Percentiles rank a stretch among this genome's conserved stretches.
phyloP scores from a whole-genome alignment of 495 filamentous ascomycete species.

The Viridothelium virens region DNA sequence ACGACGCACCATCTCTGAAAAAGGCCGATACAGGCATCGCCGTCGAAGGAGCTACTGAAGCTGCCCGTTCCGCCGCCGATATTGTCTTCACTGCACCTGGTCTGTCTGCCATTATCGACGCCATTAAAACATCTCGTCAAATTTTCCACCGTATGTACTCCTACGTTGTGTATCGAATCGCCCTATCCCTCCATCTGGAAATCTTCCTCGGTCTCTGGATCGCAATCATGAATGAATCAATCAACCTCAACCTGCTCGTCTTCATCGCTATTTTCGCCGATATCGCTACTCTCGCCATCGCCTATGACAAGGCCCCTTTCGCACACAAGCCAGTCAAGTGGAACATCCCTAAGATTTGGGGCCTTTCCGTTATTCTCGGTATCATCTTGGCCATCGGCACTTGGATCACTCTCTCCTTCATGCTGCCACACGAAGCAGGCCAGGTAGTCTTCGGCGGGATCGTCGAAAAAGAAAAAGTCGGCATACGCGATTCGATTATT shows the following conservation, averaged over 20 bases:
- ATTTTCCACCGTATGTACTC: slow-evolving; percentile 98
- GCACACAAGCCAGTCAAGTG: slow-evolving; percentile 83
- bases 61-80: slow-evolving; percentile 79
- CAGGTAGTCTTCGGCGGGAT: slow-evolving; percentile 58
- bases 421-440: slow-evolving; percentile 30
- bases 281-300: slow-evolving; percentile 85
- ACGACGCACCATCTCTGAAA: slow-evolving; percentile 75
- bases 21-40: slow-evolving; percentile 79
- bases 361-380: slow-evolving; percentile 77
- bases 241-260: slow-evolving; percentile 80
- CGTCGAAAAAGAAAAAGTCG: slow-evolving; percentile 79
- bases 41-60: slow-evolving; percentile 71
- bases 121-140: slow-evolving; percentile 86
- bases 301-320: slow-evolving; percentile 88
- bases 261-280: slow-evolving; percentile 94
- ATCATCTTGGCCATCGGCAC: slow-evolving; percentile 71
- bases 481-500: slow-evolving; percentile 70
- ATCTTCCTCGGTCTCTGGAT: slow-evolving; percentile 90
- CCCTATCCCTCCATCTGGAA: slow-evolving; percentile 80
- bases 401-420: slow-evolving; percentile 53
- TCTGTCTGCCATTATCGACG: slow-evolving; percentile 86
- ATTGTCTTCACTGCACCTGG: slow-evolving; percentile 76
- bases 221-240: slow-evolving; percentile 68
- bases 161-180: slow-evolving; percentile 94
- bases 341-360: slow-evolving; percentile 90